Percentiles rank a stretch among this genome's conserved stretches.
These are phyloP conservation scores for Manihot esculenta DNA, from an alignment of 441 rosid genomes.

Conservation along the genomic window DNA sequence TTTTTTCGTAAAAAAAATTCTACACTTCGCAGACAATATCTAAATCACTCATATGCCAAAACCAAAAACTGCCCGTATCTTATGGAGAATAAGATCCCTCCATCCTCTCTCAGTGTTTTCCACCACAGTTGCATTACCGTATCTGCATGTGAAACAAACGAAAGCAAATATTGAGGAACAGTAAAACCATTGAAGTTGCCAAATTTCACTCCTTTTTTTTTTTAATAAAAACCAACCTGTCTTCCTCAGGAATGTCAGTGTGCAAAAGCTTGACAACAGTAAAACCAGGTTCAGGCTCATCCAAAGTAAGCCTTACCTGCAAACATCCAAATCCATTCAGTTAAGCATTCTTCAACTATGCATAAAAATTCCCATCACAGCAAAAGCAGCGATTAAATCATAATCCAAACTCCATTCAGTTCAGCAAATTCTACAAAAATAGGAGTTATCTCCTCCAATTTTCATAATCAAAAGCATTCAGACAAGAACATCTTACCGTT, in stretches of 20 bases:
- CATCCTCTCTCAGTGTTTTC: conserved; percentile 98
- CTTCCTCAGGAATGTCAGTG: conserved; percentile 86
- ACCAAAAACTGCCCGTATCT: conserved; percentile 85
- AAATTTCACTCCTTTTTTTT: neutral
- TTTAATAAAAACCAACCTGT: conserved; percentile 52
- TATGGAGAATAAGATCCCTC: conserved; percentile 86
- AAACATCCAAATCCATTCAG: conserved; percentile 17
- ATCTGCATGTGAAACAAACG: conserved; percentile 45
- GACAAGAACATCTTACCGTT: conserved; percentile 43
- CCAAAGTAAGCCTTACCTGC: conserved; percentile 74
- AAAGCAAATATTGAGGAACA: conserved; percentile 1
- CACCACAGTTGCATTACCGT: conserved; percentile 90
- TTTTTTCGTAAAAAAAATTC: conserved; percentile 14
- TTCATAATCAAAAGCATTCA: no score
- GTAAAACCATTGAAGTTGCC: neutral
- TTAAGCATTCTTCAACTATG: neutral
- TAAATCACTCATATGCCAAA: conserved; percentile 63
- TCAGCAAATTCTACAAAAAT: neutral
- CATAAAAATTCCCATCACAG: no score
- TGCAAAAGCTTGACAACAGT: conserved; percentile 71
- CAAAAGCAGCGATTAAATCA: no score
- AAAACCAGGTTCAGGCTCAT: conserved; percentile 80
- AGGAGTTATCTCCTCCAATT: no score
- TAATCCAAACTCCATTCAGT: conserved; percentile 6
- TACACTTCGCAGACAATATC: conserved; percentile 17